Evolutionary conservation across 768 basidiomycete genomes (phyloP).

Genomic region (Podaxis mareebaensis): DNA sequence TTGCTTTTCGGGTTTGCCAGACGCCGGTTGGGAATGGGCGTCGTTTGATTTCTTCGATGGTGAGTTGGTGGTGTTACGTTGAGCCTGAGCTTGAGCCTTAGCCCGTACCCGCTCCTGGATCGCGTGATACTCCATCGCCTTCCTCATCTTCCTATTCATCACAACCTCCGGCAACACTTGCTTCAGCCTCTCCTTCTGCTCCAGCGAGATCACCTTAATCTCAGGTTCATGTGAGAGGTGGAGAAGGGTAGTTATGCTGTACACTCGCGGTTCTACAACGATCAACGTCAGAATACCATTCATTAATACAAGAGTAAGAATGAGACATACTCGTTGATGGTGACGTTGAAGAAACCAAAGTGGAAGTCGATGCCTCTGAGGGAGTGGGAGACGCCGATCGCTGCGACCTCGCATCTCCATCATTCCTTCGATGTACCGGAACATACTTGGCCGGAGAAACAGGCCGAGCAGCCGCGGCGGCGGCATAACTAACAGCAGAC

Average conservation of each 20-base stretch:
- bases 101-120: constrained; percentile 14
- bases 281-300: background rate
- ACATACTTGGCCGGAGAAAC: constrained; percentile 12
- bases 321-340: background rate
- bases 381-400: constrained; percentile 9
- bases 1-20: background rate
- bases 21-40: background rate
- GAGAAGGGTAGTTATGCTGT: constrained; percentile 11
- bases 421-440: constrained; percentile 9
- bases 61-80: background rate
- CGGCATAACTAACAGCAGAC: constrained; percentile 1
- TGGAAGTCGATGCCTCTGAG: constrained; percentile 6
- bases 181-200: constrained; percentile 11
- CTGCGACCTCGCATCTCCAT: background rate
- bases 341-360: constrained; percentile 1
- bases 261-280: constrained; percentile 2
- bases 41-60: background rate
- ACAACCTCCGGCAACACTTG: constrained; percentile 27
- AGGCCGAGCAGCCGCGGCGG: background rate
- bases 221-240: constrained; percentile 11
- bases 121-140: constrained; percentile 27
- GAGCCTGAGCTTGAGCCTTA: constrained; percentile 1
- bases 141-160: constrained; percentile 33
- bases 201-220: constrained; percentile 1
- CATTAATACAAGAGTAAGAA: background rate